A percentile compares a stretch with the other conserved stretches of the same genome.
phyloP scores from a whole-genome alignment of 495 filamentous ascomycete genomes.

The Cercophora sp. region DNA sequence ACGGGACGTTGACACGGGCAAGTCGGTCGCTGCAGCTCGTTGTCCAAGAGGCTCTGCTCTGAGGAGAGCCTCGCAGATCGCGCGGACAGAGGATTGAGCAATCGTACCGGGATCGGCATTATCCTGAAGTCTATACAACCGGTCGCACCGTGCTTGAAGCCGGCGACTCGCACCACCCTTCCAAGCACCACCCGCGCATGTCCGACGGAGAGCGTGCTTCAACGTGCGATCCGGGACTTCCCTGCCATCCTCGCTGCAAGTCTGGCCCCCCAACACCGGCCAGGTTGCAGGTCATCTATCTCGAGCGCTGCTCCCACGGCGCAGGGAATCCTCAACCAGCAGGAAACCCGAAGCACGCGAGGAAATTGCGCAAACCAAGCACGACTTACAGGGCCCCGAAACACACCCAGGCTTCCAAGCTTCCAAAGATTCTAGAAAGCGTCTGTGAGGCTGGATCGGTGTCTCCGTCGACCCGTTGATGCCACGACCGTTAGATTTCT shows the following conservation, averaged over 20 bases:
- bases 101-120: slow-evolving; percentile 5
- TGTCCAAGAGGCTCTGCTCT: too few species aligned
- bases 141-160: neutral
- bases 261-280: too few species aligned
- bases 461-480: slow-evolving; percentile 2
- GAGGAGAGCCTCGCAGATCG: neutral
- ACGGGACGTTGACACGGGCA: too few species aligned
- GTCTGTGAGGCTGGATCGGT: slow-evolving; percentile 9
- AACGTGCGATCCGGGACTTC: neutral
- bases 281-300: neutral
- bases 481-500: slow-evolving; percentile 1
- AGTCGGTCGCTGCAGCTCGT: too few species aligned
- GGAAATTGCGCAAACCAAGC: neutral
- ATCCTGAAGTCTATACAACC: slow-evolving; percentile 1
- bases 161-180: neutral
- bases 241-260: neutral
- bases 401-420: slow-evolving; percentile 9
- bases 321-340: neutral
- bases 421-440: slow-evolving; percentile 12
- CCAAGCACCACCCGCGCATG: too few species aligned
- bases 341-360: neutral
- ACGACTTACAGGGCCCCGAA: slow-evolving; percentile 9
- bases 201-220: neutral
- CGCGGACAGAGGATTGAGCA: neutral
- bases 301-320: neutral